These are phyloP conservation scores for Fusarium hainanense DNA, from an alignment of 2,329 filamentous ascomycete genomes.

Conservation along the genomic window DNA sequence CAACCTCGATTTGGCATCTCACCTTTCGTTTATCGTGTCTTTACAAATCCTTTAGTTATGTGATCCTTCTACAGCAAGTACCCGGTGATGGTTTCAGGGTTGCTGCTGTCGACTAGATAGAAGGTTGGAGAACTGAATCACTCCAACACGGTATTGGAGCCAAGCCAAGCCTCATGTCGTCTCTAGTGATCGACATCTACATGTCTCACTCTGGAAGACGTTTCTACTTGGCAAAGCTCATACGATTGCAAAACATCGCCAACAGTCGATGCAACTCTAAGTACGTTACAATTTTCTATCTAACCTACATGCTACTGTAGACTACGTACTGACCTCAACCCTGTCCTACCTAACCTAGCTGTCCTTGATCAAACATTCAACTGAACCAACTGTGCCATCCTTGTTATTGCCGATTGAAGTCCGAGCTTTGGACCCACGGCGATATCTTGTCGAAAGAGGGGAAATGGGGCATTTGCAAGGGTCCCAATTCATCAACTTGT, in stretches of 20 bases:
- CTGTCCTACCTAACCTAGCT: background rate
- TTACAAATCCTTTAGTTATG: background rate
- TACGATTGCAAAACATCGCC: constrained; percentile 15
- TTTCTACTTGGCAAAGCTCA: constrained; percentile 4
- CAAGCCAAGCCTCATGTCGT: background rate
- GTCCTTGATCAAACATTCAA: constrained; percentile 12
- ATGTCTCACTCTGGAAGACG: background rate
- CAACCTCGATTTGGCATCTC: constrained; percentile 14
- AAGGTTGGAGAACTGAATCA: background rate
- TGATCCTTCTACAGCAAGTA: background rate
- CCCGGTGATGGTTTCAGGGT: background rate
- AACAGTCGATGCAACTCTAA: constrained; percentile 14
- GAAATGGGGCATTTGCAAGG: constrained; percentile 28
- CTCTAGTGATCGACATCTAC: background rate
- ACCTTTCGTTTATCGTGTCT: background rate
- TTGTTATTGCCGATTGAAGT: constrained; percentile 36
- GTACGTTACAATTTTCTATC: constrained; percentile 16
- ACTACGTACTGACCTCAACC: constrained; percentile 1
- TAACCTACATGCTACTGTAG: background rate
- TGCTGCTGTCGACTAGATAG: background rate
- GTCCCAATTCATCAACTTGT: constrained; percentile 12
- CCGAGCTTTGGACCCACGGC: constrained; percentile 34
- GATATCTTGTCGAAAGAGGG: constrained; percentile 30
- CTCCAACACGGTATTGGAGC: background rate
- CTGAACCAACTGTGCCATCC: constrained; percentile 26